Evolutionary conservation across 1,284 basidiomycete genomes (phyloP).

Genomic region (Malassezia yamatoensis): DNA sequence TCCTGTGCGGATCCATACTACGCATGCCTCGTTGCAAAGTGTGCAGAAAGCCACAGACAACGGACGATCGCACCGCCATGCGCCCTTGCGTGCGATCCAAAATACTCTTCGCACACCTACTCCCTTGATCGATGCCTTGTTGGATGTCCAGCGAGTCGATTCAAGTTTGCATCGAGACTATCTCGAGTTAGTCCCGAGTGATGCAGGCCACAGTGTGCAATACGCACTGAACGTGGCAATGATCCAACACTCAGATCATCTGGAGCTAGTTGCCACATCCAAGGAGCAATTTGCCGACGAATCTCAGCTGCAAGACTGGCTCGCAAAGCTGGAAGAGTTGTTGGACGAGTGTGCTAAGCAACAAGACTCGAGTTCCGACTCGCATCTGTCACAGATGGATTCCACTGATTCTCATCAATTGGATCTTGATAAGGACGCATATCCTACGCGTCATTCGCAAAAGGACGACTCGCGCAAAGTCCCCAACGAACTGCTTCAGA

Average conservation of each 20-base stretch:
- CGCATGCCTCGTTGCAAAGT: constrained; percentile 8
- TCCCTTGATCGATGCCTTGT: constrained; percentile 32
- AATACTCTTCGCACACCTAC: constrained; percentile 8
- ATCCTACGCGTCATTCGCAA: too few species aligned
- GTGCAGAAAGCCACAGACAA: constrained; percentile 28
- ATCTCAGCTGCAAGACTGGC: too few species aligned
- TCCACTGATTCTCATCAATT: too few species aligned
- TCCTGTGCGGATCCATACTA: constrained; percentile 22
- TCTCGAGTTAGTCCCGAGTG: neutral
- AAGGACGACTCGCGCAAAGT: too few species aligned
- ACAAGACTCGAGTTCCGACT: too few species aligned
- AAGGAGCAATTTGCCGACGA: constrained; percentile 16
- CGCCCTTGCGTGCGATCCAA: constrained; percentile 31
- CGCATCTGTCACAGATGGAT: too few species aligned
- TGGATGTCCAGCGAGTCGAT: constrained; percentile 31
- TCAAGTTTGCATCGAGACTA: neutral
- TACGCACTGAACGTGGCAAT: constrained; percentile 38
- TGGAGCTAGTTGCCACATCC: constrained; percentile 27
- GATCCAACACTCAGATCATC: constrained; percentile 18
- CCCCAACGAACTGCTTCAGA: neutral
- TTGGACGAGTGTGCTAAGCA: too few species aligned
- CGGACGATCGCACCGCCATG: constrained; percentile 28
- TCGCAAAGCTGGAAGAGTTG: too few species aligned
- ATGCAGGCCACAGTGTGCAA: constrained; percentile 14
- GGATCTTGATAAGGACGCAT: too few species aligned